These are phyloP conservation scores for Candida quercuum DNA, from an alignment of 805 yeast genomes.

Conservation along the genomic window DNA sequence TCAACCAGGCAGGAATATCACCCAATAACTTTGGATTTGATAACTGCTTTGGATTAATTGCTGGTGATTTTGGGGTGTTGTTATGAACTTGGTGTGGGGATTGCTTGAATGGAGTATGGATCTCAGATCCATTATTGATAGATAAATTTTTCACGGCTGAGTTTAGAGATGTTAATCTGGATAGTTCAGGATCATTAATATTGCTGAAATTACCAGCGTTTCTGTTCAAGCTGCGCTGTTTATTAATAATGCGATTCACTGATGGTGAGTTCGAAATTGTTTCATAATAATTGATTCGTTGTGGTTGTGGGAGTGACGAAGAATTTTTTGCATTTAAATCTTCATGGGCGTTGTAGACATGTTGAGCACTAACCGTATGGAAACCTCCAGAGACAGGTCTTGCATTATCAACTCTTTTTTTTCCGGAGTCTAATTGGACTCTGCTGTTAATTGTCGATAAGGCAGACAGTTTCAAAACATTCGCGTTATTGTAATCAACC, in stretches of 20 bases:
- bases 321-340: constrained; percentile 10
- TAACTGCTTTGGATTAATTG: constrained; percentile 45
- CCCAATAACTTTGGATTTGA: constrained; percentile 50
- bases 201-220: constrained; percentile 3
- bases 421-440: constrained; percentile 35
- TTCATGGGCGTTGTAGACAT: constrained; percentile 2
- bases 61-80: constrained; percentile 32
- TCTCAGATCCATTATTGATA: constrained; percentile 7
- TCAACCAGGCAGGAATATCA: constrained; percentile 91
- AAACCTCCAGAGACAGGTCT: constrained; percentile 6
- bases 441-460: constrained; percentile 58
- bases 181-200: constrained; percentile 4
- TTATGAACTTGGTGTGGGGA: neutral
- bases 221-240: constrained; percentile 2
- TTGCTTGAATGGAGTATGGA: constrained; percentile 9
- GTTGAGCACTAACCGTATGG: constrained; percentile 2
- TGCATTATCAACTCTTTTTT: no score
- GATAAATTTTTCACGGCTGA: constrained; percentile 16
- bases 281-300: constrained; percentile 21
- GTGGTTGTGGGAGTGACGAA: constrained; percentile 22
- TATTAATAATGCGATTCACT: constrained; percentile 2
- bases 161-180: constrained; percentile 18
- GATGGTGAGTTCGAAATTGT: constrained; percentile 6
- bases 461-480: constrained; percentile 60
- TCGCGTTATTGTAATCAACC: constrained; percentile 21